These are phyloP conservation scores for Geotrichum klebahnii DNA, from an alignment of 1,139 yeast genomes.

Conservation along the genomic window DNA sequence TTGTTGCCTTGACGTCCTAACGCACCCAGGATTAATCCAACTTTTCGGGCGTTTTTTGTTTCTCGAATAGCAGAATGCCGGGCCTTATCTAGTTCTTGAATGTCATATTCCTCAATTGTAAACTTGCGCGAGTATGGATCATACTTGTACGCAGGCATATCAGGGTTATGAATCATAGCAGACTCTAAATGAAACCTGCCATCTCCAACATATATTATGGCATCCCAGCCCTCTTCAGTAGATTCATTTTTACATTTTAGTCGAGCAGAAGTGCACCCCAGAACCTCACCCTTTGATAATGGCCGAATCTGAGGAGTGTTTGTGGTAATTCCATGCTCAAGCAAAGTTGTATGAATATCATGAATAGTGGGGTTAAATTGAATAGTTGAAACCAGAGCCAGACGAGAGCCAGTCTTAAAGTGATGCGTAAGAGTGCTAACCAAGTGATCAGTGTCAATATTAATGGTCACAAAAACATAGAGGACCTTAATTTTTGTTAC, in stretches of 20 bases:
- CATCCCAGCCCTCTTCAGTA: constrained; percentile 58
- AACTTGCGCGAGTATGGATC: constrained; percentile 93
- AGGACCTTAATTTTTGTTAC: constrained; percentile 83
- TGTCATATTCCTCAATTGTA: constrained; percentile 85
- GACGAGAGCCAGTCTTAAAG: constrained; percentile 56
- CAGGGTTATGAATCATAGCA: constrained; percentile 96
- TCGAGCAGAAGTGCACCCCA: constrained; percentile 92
- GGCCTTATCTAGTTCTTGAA: constrained; percentile 68
- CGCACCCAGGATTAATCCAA: constrained; percentile 91
- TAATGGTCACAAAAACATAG: constrained; percentile 92
- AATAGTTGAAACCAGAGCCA: constrained; percentile 89
- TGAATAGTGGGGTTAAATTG: constrained; percentile 95
- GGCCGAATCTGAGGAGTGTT: constrained; percentile 92
- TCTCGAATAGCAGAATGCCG: constrained; percentile 69
- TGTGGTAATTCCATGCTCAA: constrained; percentile 40
- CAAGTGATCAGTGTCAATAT: constrained; percentile 78
- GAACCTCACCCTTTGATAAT: constrained; percentile 88
- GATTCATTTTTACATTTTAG: constrained; percentile 33
- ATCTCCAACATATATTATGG: constrained; percentile 90
- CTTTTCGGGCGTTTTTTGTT: constrained; percentile 56
- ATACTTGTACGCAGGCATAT: constrained; percentile 83
- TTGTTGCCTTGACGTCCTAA: constrained; percentile 94
- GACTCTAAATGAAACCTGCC: constrained; percentile 94
- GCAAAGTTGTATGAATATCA: constrained; percentile 57
- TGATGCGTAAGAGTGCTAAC: constrained; percentile 70